phyloP scores from a whole-genome alignment of 441 rosid genomes.

The Pelargonium australe region DNA sequence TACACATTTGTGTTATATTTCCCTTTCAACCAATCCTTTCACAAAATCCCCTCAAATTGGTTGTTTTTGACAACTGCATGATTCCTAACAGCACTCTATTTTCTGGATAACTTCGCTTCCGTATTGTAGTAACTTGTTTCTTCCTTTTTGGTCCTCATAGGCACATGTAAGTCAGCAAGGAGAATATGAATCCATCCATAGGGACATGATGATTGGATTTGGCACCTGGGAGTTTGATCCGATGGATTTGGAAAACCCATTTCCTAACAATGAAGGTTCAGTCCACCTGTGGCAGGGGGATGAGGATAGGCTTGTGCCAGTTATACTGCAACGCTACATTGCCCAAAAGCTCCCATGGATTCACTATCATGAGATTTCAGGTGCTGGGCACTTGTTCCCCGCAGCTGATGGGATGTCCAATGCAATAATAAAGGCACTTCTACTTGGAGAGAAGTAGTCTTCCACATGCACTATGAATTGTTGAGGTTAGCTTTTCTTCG shows the following conservation, averaged over 20 bases:
- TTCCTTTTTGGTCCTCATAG: conserved; percentile 18
- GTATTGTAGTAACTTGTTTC: background rate
- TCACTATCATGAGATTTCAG: conserved; percentile 60
- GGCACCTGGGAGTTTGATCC: conserved; percentile 80
- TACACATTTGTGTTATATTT: background rate
- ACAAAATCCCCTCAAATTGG: background rate
- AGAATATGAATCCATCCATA: conserved; percentile 49
- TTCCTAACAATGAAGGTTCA: conserved; percentile 44
- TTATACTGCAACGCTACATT: conserved; percentile 53
- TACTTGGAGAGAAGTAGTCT: conserved; percentile 13
- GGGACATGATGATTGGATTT: conserved; percentile 48
- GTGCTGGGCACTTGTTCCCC: conserved; percentile 57
- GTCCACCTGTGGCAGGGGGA: conserved; percentile 84
- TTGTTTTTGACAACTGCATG: background rate
- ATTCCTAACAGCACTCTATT: background rate
- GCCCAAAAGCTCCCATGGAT: conserved; percentile 62
- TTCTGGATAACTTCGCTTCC: background rate
- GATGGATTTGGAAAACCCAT: conserved; percentile 51
- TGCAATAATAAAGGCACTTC: conserved; percentile 40
- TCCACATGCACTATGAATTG: background rate
- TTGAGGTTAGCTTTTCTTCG: background rate
- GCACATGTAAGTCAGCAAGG: conserved; percentile 56
- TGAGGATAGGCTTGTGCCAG: conserved; percentile 55
- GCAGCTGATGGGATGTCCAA: conserved; percentile 37
- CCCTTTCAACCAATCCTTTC: background rate